phyloP scores from a whole-genome alignment of 257 asterid species.

The Solanum piurae region DNA sequence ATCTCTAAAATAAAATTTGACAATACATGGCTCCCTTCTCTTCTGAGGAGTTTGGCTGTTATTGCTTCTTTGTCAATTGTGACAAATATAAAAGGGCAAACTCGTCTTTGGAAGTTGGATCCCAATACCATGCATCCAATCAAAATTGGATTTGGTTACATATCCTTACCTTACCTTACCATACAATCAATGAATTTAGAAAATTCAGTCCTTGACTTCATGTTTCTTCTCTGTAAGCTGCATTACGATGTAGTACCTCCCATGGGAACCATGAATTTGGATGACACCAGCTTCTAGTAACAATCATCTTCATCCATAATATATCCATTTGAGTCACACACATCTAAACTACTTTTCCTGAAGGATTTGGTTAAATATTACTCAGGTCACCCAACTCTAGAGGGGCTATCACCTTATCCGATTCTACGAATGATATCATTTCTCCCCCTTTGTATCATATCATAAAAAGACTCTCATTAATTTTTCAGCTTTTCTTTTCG shows the following conservation, averaged over 20 bases:
- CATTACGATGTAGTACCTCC: not conserved
- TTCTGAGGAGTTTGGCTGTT: not conserved
- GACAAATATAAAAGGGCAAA: not conserved
- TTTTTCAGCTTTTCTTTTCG: not conserved
- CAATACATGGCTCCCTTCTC: not conserved
- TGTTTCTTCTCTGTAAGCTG: not conserved
- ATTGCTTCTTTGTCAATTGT: not conserved
- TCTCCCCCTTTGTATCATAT: not conserved
- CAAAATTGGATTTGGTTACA: not conserved
- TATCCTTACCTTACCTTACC: not conserved
- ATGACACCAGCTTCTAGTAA: not conserved
- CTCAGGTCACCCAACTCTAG: not conserved
- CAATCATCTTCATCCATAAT: not conserved
- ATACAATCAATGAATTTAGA: not conserved
- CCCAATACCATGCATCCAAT: not conserved
- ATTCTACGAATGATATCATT: not conserved
- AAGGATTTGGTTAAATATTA: not conserved
- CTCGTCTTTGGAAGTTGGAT: not conserved
- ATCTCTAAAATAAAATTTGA: not conserved
- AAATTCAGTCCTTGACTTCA: not conserved
- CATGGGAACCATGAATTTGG: not conserved
- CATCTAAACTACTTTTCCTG: not conserved
- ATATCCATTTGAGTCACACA: not conserved
- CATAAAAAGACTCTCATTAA: not conserved
- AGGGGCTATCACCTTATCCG: not conserved